Evolutionary conservation across 106 monocot species (phyloP), one percentile per base, ranked within the genome.

Genomic region (Posidonia australis): DNA sequence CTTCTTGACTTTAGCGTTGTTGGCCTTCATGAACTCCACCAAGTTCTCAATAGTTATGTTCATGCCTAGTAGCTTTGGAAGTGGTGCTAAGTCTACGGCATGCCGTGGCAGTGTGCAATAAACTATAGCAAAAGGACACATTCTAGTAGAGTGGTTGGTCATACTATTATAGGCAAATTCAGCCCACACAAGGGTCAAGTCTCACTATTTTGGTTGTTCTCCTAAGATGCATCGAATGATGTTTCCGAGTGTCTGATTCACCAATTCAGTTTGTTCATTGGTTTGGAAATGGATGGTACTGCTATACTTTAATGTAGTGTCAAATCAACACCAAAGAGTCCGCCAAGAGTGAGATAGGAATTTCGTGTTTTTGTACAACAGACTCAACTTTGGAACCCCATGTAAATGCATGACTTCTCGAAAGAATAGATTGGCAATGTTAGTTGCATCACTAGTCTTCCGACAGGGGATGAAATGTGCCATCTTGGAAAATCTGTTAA

Each of bases 401-500:
- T 59, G 58, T 1, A 69, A 20, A 3, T 21, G 5, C 0, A 70
- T 19, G 9, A 70, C n/a, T 13, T 67, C 66, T 22, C 10, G 30
- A 17, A 55, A 51, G 24, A 54, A 54, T n/a, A 67, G 12, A 1
- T 26, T 41, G 2, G 23, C 22, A 12, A 67, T 23, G 0, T 42
- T 17, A 16, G 6, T 32, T 0, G 23, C 41, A 44, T 51, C 19
- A 2, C 28, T 0, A 2, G 32, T 55, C 26, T 55, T 67, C 2
- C 1, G 4, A 11, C 51, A 52, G 1, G 51, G 65, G 2, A 66
- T 29, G 30, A 66, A 51, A 24, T 66, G 65, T 4, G 67, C 13
- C 54, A 67, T 67, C 43, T 67, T 55, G 10, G 28, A 55, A 28
- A 67, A 67, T 12, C 22, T 0, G 20, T 67, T 31, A 1, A 67